A percentile compares a stretch with the other conserved stretches of the same genome.
These are phyloP conservation scores for Plasmodium falciparum DNA, from an alignment of 169 alveolate species.

Conservation along the genomic window DNA sequence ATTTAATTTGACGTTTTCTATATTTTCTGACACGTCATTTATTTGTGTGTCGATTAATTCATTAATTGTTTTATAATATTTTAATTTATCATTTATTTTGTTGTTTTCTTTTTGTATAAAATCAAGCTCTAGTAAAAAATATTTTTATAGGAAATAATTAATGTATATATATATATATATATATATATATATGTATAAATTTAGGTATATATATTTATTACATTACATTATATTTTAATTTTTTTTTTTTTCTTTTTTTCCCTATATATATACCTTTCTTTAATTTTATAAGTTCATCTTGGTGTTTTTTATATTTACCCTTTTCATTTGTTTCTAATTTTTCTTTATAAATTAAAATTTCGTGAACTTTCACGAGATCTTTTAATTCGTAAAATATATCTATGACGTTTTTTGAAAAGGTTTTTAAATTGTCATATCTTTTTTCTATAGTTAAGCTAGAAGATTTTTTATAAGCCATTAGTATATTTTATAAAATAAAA, in stretches of 20 bases:
- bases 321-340: conserved; percentile 39
- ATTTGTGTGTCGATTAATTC: conserved; percentile 49
- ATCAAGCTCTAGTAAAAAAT: conserved; percentile 47
- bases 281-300: conserved; percentile 31
- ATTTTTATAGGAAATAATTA: background rate
- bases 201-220: background rate
- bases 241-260: background rate
- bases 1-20: conserved; percentile 41
- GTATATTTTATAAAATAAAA: background rate
- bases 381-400: conserved; percentile 48
- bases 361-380: conserved; percentile 72
- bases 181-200: background rate
- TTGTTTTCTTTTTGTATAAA: conserved; percentile 48
- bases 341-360: conserved; percentile 71
- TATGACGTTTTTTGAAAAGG: conserved; percentile 29
- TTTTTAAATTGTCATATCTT: conserved; percentile 50
- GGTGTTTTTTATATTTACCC: conserved; percentile 33
- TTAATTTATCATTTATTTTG: conserved; percentile 42
- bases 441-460: conserved; percentile 51
- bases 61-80: conserved; percentile 41
- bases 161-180: background rate
- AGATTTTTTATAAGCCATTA: conserved; percentile 30
- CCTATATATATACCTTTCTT: conserved; percentile 16
- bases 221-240: background rate
- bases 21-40: conserved; percentile 34